phyloP scores from a whole-genome alignment of 2,329 filamentous ascomycete species.

The Beauveria pseudobassiana region DNA sequence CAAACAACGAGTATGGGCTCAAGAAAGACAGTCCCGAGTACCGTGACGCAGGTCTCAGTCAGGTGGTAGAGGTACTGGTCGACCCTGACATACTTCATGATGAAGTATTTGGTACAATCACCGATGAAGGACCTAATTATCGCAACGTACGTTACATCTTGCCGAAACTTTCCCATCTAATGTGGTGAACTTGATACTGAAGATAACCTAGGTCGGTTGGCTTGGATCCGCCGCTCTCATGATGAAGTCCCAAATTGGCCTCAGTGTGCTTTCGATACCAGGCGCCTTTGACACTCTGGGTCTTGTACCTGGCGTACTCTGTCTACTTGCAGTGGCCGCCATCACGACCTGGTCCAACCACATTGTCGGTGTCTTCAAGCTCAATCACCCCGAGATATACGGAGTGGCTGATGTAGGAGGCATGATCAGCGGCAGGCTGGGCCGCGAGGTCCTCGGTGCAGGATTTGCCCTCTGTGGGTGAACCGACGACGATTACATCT shows the following conservation, averaged over 20 bases:
- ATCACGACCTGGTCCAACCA: conserved; percentile 43
- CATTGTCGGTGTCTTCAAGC: conserved; percentile 43
- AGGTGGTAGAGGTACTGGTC: no score
- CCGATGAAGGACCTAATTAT: neutral
- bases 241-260: neutral
- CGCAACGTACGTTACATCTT: neutral
- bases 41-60: no score
- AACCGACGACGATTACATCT: neutral
- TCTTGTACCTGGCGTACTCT: conserved; percentile 38
- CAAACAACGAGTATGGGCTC: no score
- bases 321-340: conserved; percentile 28
- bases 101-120: neutral
- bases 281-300: neutral
- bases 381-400: conserved; percentile 41
- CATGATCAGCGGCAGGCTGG: no score
- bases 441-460: conserved; percentile 21
- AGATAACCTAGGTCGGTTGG: neutral
- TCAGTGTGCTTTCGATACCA: neutral
- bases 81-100: no score
- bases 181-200: no score
- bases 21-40: no score
- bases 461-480: conserved; percentile 27
- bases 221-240: neutral
- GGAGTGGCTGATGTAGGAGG: conserved; percentile 43
- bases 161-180: neutral